Evolutionary conservation across 2,329 filamentous ascomycete genomes (phyloP).

Genomic region (Elsinoe arachidis): DNA sequence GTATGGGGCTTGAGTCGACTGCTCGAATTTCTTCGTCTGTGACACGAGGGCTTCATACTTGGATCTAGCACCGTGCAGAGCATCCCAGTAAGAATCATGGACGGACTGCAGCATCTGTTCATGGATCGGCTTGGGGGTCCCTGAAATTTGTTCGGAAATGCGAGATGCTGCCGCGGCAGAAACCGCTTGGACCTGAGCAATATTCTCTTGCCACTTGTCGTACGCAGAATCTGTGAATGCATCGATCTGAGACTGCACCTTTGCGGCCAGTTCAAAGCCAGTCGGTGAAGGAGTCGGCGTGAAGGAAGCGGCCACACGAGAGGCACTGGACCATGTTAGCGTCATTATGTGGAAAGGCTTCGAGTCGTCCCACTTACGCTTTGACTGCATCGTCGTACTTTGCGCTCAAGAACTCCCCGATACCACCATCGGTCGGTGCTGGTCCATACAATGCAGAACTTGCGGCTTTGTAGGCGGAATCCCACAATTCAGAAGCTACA

Average conservation of each 20-base stretch:
- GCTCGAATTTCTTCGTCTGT: constrained; percentile 38
- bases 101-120: constrained; percentile 61
- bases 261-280: constrained; percentile 32
- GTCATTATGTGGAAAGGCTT: neutral
- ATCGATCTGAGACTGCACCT: constrained; percentile 29
- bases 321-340: constrained; percentile 35
- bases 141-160: constrained; percentile 58
- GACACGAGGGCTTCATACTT: constrained; percentile 49
- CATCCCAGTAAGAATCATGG: constrained; percentile 58
- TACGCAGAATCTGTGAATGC: constrained; percentile 42
- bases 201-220: constrained; percentile 54
- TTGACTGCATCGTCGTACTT: constrained; percentile 50
- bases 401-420: constrained; percentile 44
- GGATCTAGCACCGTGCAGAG: constrained; percentile 53
- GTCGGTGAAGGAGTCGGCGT: constrained; percentile 41
- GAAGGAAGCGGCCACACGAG: constrained; percentile 39
- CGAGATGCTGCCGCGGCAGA: constrained; percentile 60
- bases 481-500: constrained; percentile 49
- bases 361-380: constrained; percentile 36
- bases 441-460: constrained; percentile 49
- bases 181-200: constrained; percentile 57
- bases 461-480: constrained; percentile 48
- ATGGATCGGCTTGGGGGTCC: constrained; percentile 60
- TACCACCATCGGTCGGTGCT: constrained; percentile 34
- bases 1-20: constrained; percentile 39